phyloP scores from a whole-genome alignment of 2,329 filamentous ascomycete species.

The Colletotrichum aenigma region DNA sequence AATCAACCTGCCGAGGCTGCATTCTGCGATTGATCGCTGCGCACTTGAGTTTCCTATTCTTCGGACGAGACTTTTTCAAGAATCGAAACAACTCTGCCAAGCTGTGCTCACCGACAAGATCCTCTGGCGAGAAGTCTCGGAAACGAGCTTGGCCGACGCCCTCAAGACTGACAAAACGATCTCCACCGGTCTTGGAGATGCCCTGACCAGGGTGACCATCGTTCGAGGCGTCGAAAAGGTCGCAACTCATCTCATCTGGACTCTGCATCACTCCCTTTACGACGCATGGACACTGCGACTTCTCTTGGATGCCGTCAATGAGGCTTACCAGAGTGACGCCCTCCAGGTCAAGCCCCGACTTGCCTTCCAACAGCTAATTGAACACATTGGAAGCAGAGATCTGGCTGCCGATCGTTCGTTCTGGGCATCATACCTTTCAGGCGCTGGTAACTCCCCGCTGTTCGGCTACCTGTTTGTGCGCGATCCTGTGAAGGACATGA shows the following conservation, averaged over 20 bases:
- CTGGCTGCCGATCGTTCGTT: background rate
- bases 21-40: background rate
- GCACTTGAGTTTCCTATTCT: background rate
- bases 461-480: background rate
- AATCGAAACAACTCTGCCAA: background rate
- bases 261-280: slow-evolving; percentile 15
- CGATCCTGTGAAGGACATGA: background rate
- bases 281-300: slow-evolving; percentile 17
- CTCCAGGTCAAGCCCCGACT: background rate
- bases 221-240: background rate
- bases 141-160: background rate
- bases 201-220: background rate
- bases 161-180: background rate
- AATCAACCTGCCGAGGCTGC: background rate
- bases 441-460: background rate
- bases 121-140: background rate
- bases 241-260: background rate
- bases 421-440: slow-evolving; percentile 3
- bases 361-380: background rate
- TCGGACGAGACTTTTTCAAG: background rate
- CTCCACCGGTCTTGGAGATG: background rate
- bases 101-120: background rate
- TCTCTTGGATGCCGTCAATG: slow-evolving; percentile 18
- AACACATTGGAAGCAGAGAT: background rate
- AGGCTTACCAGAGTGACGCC: slow-evolving; percentile 12